These are phyloP conservation scores for Aplosporella prunicola DNA, from an alignment of 2,329 filamentous ascomycete species.

Conservation along the genomic window DNA sequence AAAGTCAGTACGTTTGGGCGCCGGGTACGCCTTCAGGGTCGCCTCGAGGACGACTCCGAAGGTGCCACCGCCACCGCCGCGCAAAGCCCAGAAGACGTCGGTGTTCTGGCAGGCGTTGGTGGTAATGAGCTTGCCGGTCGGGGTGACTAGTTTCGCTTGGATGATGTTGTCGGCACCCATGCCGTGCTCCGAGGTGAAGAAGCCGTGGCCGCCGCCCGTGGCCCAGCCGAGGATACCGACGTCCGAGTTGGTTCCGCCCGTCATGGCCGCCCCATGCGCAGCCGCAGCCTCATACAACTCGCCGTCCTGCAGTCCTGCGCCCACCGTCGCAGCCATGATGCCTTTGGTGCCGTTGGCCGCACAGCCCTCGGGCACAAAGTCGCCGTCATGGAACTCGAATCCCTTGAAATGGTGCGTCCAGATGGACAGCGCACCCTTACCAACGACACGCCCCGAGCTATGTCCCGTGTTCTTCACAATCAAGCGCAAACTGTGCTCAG, in stretches of 20 bases:
- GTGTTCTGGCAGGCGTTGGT: slow-evolving; percentile 23
- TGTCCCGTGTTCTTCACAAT: slow-evolving; percentile 28
- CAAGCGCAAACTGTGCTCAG: slow-evolving; percentile 22
- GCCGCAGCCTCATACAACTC: slow-evolving; percentile 46
- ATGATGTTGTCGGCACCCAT: slow-evolving; percentile 29
- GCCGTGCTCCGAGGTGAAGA: slow-evolving; percentile 39
- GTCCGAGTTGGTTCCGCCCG: slow-evolving; percentile 46
- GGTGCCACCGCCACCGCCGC: slow-evolving; percentile 25
- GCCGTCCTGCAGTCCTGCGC: slow-evolving; percentile 44
- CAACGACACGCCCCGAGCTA: slow-evolving; percentile 19
- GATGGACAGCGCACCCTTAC: slow-evolving; percentile 26
- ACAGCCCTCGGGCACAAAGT: background rate
- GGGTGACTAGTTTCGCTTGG: slow-evolving; percentile 24
- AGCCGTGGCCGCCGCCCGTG: slow-evolving; percentile 46
- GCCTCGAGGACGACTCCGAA: slow-evolving; percentile 17
- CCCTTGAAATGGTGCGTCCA: slow-evolving; percentile 27
- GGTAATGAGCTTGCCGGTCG: slow-evolving; percentile 22
- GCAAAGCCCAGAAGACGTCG: slow-evolving; percentile 30
- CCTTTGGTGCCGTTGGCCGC: background rate
- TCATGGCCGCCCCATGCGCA: slow-evolving; percentile 37
- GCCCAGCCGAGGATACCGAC: slow-evolving; percentile 43
- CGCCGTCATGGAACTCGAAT: slow-evolving; percentile 12
- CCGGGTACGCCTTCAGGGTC: slow-evolving; percentile 27
- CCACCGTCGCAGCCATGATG: slow-evolving; percentile 43
- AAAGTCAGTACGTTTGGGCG: too few relatives aligned